phyloP scores from a whole-genome alignment of 805 yeast genomes.

The Candida quercuum region DNA sequence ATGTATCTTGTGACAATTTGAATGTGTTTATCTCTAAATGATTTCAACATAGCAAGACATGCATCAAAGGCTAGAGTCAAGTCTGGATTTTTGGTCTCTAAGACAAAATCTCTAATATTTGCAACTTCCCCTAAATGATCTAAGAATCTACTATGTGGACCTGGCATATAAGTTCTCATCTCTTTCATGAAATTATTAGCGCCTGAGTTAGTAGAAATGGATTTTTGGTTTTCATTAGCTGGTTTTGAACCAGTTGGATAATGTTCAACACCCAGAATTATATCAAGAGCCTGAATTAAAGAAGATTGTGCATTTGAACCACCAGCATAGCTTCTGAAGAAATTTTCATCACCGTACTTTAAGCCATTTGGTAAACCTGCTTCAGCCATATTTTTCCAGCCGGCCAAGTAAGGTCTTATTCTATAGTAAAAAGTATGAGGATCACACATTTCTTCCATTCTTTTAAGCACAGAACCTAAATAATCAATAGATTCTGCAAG shows the following conservation, averaged over 20 bases:
- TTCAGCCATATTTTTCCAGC: constrained; percentile 89
- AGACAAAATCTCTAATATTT: constrained; percentile 60
- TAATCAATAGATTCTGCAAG: constrained; percentile 73
- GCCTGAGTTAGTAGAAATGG: constrained; percentile 25
- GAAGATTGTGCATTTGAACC: constrained; percentile 95
- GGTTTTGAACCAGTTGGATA: constrained; percentile 63
- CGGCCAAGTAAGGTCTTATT: constrained; percentile 86
- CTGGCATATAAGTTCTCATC: constrained; percentile 90
- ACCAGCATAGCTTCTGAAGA: constrained; percentile 63
- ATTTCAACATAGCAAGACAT: constrained; percentile 80
- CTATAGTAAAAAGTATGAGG: constrained; percentile 88
- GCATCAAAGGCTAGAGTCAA: constrained; percentile 77
- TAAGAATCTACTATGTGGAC: constrained; percentile 73
- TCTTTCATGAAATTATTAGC: constrained; percentile 60
- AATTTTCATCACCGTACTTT: constrained; percentile 60
- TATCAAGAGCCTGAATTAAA: constrained; percentile 80
- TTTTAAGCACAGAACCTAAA: constrained; percentile 66
- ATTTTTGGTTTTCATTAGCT: constrained; percentile 9
- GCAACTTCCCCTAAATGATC: constrained; percentile 52
- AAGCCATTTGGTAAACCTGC: constrained; percentile 82
- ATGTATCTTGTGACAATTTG: constrained; percentile 88
- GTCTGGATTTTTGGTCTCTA: constrained; percentile 42
- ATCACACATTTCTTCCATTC: constrained; percentile 91
- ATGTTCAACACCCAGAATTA: constrained; percentile 71
- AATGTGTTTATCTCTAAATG: constrained; percentile 88